phyloP scores from a whole-genome alignment of 768 basidiomycete genomes.

The Mycena vitilis region DNA sequence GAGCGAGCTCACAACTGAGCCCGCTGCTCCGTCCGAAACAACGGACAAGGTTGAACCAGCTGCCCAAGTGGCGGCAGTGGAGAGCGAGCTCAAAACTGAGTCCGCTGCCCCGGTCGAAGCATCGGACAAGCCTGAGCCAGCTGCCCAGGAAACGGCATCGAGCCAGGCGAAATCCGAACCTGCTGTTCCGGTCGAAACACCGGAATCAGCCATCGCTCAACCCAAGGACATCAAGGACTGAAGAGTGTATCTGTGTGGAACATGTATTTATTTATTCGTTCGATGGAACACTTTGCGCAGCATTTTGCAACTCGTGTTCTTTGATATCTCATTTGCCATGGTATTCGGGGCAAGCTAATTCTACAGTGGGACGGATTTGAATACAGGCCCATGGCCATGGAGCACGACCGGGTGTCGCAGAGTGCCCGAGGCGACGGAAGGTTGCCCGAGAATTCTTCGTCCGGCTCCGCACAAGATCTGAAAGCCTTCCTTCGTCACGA shows the following conservation, averaged over 20 bases:
- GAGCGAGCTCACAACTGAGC: not conserved
- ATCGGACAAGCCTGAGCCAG: not conserved
- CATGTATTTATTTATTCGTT: constrained; percentile 13
- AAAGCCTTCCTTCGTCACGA: constrained; percentile 33
- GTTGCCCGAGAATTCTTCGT: no score
- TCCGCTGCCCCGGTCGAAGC: not conserved
- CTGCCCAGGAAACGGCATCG: no score
- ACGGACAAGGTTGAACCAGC: not conserved
- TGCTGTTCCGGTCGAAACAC: no score
- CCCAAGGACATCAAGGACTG: constrained; percentile 9
- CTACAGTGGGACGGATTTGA: not conserved
- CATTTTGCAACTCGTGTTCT: not conserved
- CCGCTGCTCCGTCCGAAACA: not conserved
- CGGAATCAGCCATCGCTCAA: not conserved
- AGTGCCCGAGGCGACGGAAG: no score
- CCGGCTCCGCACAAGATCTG: not conserved
- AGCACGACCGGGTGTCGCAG: no score
- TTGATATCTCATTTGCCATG: not conserved
- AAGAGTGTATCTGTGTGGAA: constrained; percentile 10
- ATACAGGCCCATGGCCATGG: no score
- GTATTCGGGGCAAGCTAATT: not conserved
- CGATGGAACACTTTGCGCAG: not conserved
- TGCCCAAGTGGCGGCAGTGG: not conserved
- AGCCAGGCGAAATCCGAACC: no score
- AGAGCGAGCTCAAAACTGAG: not conserved